Evolutionary conservation across 805 yeast genomes (phyloP), one percentile per base, ranked within the genome.

Genomic region (Henningerozyma blattae): DNA sequence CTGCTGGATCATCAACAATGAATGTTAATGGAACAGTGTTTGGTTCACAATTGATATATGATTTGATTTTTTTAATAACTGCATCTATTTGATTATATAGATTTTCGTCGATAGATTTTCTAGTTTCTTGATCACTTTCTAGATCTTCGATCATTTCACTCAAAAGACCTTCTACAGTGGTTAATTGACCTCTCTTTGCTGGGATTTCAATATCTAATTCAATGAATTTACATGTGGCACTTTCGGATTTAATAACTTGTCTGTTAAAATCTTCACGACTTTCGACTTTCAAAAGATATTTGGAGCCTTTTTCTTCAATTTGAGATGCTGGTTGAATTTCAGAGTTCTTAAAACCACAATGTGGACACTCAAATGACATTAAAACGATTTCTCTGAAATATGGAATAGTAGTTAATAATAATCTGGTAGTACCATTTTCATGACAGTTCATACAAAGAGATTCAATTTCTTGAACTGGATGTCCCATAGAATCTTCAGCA

Each of bases 361-460:
- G 96, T 18, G 91, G 89, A 59, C 99, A 91, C 45, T 77, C 83
- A 58, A 91, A 91, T 2, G 96, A 86, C 94, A 91, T 89, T 37
- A 91, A 56, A 33, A 91, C 81, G 34, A 91, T 75, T 56, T 91
- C 96, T 43, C 87, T 67, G 62, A 91, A 91, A 49, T 66, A 85
- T 15, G 99, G 99, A 47, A 91, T 91, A 34, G 75, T 68, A 12
- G 99, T 91, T 48, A 91, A 64, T 28, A 91, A 65, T 55, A 91
- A 57, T 44, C 93, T 64, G 4, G 98, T 91, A 34, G 66, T 66
- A 38, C 99, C 99, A 37, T 74, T 70, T 44, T 89, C 64, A 42
- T 77, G 82, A 59, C 99, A 91, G 65, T 83, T 84, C 95, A 91
- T 87, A 64, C 99, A 91, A 27, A 91, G 62, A 7, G 96, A 85